phyloP scores from a whole-genome alignment of 345 rosid species.

The Schrenkiella parvula region DNA sequence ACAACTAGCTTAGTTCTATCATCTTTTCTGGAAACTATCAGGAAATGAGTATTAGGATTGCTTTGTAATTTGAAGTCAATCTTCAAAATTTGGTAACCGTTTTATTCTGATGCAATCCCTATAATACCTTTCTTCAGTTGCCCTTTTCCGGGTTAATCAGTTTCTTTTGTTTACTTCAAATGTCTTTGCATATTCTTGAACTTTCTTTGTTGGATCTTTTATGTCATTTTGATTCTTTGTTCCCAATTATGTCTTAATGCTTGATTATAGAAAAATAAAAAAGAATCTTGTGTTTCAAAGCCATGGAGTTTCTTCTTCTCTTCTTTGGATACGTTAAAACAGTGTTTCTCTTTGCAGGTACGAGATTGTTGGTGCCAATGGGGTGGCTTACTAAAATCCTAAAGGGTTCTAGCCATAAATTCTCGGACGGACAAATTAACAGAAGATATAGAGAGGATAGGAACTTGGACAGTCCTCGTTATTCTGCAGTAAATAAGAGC shows the following conservation, averaged over 20 bases:
- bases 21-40: background rate
- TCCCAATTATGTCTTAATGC: background rate
- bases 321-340: constrained; percentile 8
- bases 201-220: constrained; percentile 4
- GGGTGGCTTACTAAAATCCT: constrained; percentile 83
- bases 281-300: background rate
- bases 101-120: background rate
- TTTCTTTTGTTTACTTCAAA: background rate
- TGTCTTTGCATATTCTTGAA: constrained; percentile 15
- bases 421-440: constrained; percentile 42
- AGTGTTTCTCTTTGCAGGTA: constrained; percentile 36
- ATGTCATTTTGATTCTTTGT: constrained; percentile 23
- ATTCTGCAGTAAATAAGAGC: constrained; percentile 50
- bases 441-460: constrained; percentile 48
- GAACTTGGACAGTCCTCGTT: constrained; percentile 50
- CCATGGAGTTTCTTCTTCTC: constrained; percentile 20
- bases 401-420: constrained; percentile 56
- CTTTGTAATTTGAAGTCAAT: background rate
- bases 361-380: constrained; percentile 43
- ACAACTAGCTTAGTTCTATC: background rate
- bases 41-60: background rate
- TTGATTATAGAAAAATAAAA: background rate
- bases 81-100: constrained; percentile 1
- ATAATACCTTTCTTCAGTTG: constrained; percentile 28
- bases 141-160: constrained; percentile 6